Conservation (phyloP, 2,329 filamentous ascomycete genomes). For the Talaromyces funiculosus region DNA sequence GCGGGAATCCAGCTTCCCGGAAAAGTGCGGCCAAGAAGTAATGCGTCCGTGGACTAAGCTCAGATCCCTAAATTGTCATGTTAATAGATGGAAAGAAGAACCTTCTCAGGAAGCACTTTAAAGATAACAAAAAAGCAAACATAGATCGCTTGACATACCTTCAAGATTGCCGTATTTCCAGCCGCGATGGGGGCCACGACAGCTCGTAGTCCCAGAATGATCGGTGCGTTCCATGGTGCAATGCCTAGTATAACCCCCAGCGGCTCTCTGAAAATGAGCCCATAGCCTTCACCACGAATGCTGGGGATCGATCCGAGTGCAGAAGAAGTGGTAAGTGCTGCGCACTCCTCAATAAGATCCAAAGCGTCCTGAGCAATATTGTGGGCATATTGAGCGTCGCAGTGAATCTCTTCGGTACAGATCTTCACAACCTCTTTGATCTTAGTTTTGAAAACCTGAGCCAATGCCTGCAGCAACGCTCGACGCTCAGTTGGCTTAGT, state of each 20-base stretch:
- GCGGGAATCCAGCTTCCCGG: conserved; percentile 39
- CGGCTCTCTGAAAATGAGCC: conserved; percentile 61
- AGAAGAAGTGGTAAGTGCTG: conserved; percentile 40
- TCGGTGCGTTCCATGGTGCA: conserved; percentile 65
- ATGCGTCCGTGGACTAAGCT: conserved; percentile 58
- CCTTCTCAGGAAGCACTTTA: no score
- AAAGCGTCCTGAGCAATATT: not conserved
- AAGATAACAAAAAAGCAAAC: no score
- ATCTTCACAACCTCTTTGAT: not conserved
- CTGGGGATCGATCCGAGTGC: conserved; percentile 43
- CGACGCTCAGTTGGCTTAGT: not conserved
- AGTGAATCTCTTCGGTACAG: not conserved
- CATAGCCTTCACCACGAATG: conserved; percentile 47
- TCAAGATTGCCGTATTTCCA: conserved; percentile 70
- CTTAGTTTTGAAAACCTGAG: not conserved
- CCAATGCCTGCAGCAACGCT: not conserved
- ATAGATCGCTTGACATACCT: no score
- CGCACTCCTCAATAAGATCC: conserved; percentile 19
- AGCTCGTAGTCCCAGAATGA: conserved; percentile 44
- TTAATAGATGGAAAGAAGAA: not conserved
- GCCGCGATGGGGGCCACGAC: conserved; percentile 60
- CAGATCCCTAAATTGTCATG: conserved; percentile 43
- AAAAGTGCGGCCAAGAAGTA: conserved; percentile 45
- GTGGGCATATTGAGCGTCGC: not conserved
- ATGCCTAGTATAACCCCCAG: conserved; percentile 72